Base-by-base conservation (phyloP, 768 basidiomycete genomes). In the Pleurotus ostreatus region DNA sequence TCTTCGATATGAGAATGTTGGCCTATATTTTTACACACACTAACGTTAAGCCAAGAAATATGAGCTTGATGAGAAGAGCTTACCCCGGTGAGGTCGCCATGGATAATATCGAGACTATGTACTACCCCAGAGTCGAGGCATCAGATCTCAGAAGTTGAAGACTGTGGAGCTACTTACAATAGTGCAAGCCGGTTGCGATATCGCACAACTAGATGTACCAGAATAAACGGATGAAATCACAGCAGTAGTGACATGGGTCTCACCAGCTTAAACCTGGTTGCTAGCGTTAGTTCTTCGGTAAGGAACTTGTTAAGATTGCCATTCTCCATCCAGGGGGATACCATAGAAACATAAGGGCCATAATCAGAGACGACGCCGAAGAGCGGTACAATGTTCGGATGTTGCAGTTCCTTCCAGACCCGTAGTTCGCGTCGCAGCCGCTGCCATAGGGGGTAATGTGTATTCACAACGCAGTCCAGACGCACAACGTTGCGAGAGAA, bases 311-410 rank as follows among this genome's bases (percentile, higher is more conserved):
- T 59, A 20, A 62, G 57, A 26, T 58, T 60, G 39, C 61, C 61
- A 26, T 60, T 60, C 12, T 59, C 55, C 47, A 62, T 51, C 61
- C 61, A 62, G 18, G 60, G 61, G 22, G 58, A 72, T 13, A 72
- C 59, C 67, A 71, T 70, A 1, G 72, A 69, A 2, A 58, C 45
- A 49, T 66, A 65, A 2, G 62, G 64, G 2, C 72, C 72, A 54
- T 65, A 72, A 30, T 55, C 65, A 1, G 18, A 54, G 18, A 65
- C 58, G 8, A 60, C 63, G 15, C 71, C 70, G 4, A 62, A 65
- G 0, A 72, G 59, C 15, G 67, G 67, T 16, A 73, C 30, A 5
- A 72, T 46, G 25, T 72, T 72, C 16, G 16, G 47, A 55, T 73
- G 71, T 1, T 60, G 46, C 9, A 72, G 64, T n/a, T 26, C 51